Conservation (phyloP, 495 filamentous ascomycete species). For the Tricharina praecox region DNA sequence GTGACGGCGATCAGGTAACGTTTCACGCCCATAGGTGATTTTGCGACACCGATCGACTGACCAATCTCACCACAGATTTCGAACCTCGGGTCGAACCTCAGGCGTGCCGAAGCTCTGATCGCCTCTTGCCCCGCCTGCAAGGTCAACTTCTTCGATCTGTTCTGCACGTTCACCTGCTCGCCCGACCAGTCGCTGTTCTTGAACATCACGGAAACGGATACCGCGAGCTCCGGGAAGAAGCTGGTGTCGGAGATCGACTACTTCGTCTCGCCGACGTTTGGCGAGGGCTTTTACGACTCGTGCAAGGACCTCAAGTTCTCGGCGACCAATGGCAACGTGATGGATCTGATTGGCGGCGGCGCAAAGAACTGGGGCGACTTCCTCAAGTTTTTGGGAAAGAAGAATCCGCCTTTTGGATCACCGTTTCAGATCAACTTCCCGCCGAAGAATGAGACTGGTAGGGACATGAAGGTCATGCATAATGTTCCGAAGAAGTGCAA, state of each 20-base stretch:
- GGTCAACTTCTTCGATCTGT: slow-evolving; percentile 92
- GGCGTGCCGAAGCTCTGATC: slow-evolving; percentile 76
- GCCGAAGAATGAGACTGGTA: slow-evolving; percentile 31
- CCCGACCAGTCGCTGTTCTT: slow-evolving; percentile 90
- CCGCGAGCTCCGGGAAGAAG: slow-evolving; percentile 45
- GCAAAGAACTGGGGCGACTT: slow-evolving; percentile 78
- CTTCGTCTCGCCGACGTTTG: slow-evolving; percentile 71
- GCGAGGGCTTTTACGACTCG: slow-evolving; percentile 79
- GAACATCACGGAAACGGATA: slow-evolving; percentile 66
- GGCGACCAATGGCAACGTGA: slow-evolving; percentile 74
- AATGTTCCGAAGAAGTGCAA: slow-evolving; percentile 67
- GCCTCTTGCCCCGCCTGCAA: slow-evolving; percentile 87
- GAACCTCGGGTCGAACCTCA: slow-evolving; percentile 58
- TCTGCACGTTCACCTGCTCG: slow-evolving; percentile 95
- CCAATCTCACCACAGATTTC: no score
- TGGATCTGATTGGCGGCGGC: slow-evolving; percentile 87
- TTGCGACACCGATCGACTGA: no score
- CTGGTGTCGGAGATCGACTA: slow-evolving; percentile 81
- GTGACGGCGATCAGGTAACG: slow-evolving; percentile 56
- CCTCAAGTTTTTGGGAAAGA: slow-evolving; percentile 78
- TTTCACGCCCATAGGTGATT: no score
- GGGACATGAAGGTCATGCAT: slow-evolving; percentile 45
- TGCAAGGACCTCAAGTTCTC: slow-evolving; percentile 99
- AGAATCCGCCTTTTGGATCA: slow-evolving; percentile 62
- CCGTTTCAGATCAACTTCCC: slow-evolving; percentile 97